Evolutionary conservation across 139 green algal genomes (phyloP).

Genomic region (Mesostigma viride): DNA sequence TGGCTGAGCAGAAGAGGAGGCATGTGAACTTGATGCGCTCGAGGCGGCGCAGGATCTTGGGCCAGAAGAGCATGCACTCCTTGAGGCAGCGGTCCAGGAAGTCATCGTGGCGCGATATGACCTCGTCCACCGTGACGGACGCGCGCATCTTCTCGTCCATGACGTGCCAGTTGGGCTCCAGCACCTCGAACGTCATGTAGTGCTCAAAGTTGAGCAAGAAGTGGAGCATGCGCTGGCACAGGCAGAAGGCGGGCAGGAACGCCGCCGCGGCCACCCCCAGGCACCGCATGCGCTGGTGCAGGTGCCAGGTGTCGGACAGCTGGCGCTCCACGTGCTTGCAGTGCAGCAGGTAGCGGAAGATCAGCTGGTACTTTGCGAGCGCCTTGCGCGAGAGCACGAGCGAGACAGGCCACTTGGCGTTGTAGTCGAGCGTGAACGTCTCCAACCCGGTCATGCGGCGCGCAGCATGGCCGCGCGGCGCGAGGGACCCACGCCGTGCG

Average conservation of each 20-base stretch:
- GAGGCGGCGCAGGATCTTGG: conserved; percentile 22
- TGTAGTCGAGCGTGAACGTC: conserved; percentile 32
- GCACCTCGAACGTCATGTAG: conserved; percentile 64
- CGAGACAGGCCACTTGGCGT: conserved; percentile 54
- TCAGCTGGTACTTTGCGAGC: conserved; percentile 77
- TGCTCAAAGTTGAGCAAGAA: conserved; percentile 66
- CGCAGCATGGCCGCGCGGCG: neutral
- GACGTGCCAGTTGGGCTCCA: neutral
- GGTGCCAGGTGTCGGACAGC: conserved; percentile 49
- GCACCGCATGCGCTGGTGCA: conserved; percentile 41
- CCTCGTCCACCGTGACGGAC: conserved; percentile 51
- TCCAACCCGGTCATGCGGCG: conserved; percentile 15
- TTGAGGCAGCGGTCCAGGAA: conserved; percentile 44
- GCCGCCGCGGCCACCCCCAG: conserved; percentile 21
- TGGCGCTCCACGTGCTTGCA: conserved; percentile 72
- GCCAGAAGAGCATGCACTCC: conserved; percentile 32
- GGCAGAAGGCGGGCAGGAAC: conserved; percentile 20
- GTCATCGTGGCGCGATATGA: conserved; percentile 39
- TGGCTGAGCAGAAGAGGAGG: neutral
- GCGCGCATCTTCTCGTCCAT: neutral
- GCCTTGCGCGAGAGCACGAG: conserved; percentile 58
- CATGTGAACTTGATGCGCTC: conserved; percentile 17
- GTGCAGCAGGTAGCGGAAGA: conserved; percentile 70
- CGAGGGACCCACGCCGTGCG: too few species aligned
- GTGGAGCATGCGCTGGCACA: conserved; percentile 56